phyloP scores from a whole-genome alignment of 2,329 filamentous ascomycete genomes.

The Cordyceps cicadae region DNA sequence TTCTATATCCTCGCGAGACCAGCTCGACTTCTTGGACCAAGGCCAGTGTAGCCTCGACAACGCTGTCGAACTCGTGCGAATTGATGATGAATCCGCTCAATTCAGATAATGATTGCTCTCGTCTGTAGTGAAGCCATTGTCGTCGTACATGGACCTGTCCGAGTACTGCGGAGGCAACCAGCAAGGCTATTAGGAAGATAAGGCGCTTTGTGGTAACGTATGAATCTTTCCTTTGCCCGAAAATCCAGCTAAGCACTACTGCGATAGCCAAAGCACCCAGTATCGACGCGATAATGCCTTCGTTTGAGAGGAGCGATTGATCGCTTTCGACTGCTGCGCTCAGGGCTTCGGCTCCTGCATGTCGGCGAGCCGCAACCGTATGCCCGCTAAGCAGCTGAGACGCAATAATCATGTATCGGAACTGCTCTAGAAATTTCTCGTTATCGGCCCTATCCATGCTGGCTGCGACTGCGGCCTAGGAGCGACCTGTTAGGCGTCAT shows the following conservation, averaged over 20 bases:
- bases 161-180: conserved; percentile 44
- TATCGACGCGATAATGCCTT: conserved; percentile 41
- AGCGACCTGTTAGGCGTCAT: neutral
- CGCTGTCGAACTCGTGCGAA: conserved; percentile 74
- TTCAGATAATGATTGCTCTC: conserved; percentile 64
- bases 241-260: conserved; percentile 65
- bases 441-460: conserved; percentile 71
- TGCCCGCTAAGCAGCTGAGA: conserved; percentile 78
- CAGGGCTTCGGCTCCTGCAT: conserved; percentile 16
- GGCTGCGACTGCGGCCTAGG: conserved; percentile 60
- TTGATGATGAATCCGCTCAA: conserved; percentile 61
- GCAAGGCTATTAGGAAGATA: conserved; percentile 36
- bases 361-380: conserved; percentile 36
- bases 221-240: conserved; percentile 37
- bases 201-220: conserved; percentile 50
- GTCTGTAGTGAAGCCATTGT: conserved; percentile 72
- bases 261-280: conserved; percentile 54
- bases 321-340: conserved; percentile 12
- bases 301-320: conserved; percentile 31
- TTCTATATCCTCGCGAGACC: conserved; percentile 79
- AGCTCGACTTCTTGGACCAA: conserved; percentile 93
- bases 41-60: conserved; percentile 65
- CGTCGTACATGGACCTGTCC: conserved; percentile 67
- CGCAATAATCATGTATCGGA: conserved; percentile 86
- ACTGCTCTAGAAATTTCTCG: conserved; percentile 79